Evolutionary conservation across 768 basidiomycete species (phyloP), one percentile per base, ranked within the genome.

Genomic region (Hydnomerulius pinastri): DNA sequence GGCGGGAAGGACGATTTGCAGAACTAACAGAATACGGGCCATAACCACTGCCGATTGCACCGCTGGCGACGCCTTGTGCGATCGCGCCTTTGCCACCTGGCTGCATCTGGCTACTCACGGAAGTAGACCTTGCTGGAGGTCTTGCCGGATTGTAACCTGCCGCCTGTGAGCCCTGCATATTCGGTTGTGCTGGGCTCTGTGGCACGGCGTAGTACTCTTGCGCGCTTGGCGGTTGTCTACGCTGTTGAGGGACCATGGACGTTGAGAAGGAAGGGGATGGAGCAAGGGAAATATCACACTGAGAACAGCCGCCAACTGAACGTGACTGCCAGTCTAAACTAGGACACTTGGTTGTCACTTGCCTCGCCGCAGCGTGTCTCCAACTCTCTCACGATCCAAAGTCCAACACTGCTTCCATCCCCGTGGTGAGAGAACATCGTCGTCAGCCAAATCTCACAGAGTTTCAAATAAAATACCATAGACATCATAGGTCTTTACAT

Each of bases 1-100:
- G 46, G 18, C 28, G 47, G 30, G 37, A 23, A 24, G 37, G 44
- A n/a, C 10, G 1, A 46, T 30, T 45, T 12, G 33, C 24, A 43
- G 37, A 11, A 73, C 85, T 50, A 58, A 92, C 90, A n/a, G 89
- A 85, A 72, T 92, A 92, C 21, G 91, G 91, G 10, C 91, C 91
- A 74, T 92, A 92, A 15, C 82, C 83, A 21, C 81, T 79, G 4
- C 91, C 91, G 61, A 93, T 88, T 28, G 75, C 73, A 7, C 90
- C 91, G 25, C 78, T 86, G 0, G 88, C 89, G n/a, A 92, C 89
- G 39, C 88, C 86, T 55, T 82, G 85, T 9, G 86, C 80, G 39
- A 88, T 84, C 18, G 81, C 81, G 43, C 73, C 75, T 54, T 81
- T 75, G 56, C 76, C n/a, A n/a, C n/a, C 77, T 53, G 56, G 58